phyloP scores from a whole-genome alignment of 192 early-diverging fungal species.

The Rhizoclosmatium globosum region DNA sequence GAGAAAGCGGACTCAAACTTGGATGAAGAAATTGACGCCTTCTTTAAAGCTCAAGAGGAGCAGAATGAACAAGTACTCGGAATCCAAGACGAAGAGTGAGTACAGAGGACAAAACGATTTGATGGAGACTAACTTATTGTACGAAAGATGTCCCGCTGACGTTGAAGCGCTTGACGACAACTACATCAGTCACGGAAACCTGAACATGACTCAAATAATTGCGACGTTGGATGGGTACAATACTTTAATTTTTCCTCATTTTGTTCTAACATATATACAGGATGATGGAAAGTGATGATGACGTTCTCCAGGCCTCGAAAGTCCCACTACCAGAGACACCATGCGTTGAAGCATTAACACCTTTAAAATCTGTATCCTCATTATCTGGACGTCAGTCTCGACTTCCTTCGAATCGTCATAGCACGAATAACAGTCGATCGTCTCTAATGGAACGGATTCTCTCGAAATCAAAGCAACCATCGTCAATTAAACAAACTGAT shows the following conservation, averaged over 20 bases:
- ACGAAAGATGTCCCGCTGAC: not conserved
- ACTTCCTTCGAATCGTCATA: not conserved
- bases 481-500: not conserved
- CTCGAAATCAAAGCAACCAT: not conserved
- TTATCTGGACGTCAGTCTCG: too few species aligned
- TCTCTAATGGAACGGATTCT: not conserved
- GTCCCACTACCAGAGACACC: not conserved
- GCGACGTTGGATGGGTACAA: slow-evolving; percentile 7
- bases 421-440: not conserved
- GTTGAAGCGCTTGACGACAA: not conserved
- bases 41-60: slow-evolving; percentile 25
- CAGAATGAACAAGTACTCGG: not conserved
- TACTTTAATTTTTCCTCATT: not conserved
- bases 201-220: slow-evolving; percentile 10
- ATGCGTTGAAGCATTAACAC: not conserved
- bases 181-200: slow-evolving; percentile 5
- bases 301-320: not conserved
- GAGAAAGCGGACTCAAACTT: slow-evolving; percentile 13
- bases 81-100: not conserved
- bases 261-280: not conserved
- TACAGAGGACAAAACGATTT: not conserved
- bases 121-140: not conserved
- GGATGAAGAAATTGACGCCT: slow-evolving; percentile 28
- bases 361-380: too few species aligned
- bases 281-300: not conserved